Conservation (phyloP, 768 basidiomycete genomes). For the Lanmaoa rubissima region DNA sequence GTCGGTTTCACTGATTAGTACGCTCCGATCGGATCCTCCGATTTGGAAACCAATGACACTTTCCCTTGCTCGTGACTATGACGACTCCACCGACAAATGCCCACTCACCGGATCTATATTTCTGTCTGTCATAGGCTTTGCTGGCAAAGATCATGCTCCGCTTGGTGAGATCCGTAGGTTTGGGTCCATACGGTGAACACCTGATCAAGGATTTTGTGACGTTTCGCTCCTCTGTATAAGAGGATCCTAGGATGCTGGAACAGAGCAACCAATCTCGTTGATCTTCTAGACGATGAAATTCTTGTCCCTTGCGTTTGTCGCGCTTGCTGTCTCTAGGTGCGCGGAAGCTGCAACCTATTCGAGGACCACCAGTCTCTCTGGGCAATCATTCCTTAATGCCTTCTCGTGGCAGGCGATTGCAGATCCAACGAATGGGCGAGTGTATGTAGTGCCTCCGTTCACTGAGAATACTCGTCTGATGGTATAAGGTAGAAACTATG, state of each 20-base stretch:
- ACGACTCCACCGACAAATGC: neutral
- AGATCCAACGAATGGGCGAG: constrained; percentile 37
- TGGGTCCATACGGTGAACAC: too few relatives aligned
- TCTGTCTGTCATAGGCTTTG: neutral
- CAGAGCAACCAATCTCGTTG: neutral
- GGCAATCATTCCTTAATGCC: constrained; percentile 46
- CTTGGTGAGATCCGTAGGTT: neutral
- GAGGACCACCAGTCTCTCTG: constrained; percentile 44
- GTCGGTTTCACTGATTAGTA: neutral
- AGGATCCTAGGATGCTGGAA: neutral
- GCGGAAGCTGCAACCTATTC: constrained; percentile 44
- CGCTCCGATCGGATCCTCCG: neutral
- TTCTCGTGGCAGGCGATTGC: constrained; percentile 28
- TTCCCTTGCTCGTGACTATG: neutral
- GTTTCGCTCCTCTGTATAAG: constrained; percentile 10
- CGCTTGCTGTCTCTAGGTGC: constrained; percentile 4
- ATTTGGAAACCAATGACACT: neutral
- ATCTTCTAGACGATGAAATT: constrained; percentile 1
- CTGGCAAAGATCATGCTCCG: neutral
- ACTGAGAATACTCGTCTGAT: neutral
- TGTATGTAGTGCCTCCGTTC: constrained; percentile 15
- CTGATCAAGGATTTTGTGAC: too few relatives aligned
- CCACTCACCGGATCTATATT: neutral
- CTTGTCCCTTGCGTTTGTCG: constrained; percentile 1
- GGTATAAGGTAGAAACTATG: constrained; percentile 37